phyloP scores from a whole-genome alignment of 208 protist genomes.

The Strigomonas culicis region DNA sequence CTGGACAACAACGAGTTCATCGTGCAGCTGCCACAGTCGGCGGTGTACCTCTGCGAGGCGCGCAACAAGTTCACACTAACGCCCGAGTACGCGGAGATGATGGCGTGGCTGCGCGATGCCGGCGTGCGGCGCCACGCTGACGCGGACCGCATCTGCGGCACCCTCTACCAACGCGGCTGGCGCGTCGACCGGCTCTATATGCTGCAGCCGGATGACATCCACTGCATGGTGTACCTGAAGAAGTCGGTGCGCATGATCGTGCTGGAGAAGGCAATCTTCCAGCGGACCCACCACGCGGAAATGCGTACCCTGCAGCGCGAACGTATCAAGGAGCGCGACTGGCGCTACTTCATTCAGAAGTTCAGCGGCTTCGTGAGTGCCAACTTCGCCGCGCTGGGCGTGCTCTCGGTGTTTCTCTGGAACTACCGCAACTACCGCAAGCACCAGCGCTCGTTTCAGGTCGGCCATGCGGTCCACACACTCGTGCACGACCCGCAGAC shows the following conservation, averaged over 20 bases:
- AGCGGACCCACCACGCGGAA: constrained; percentile 50
- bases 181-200: constrained; percentile 48
- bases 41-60: constrained; percentile 62
- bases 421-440: constrained; percentile 62
- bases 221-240: constrained; percentile 51
- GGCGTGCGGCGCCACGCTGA: constrained; percentile 45
- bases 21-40: constrained; percentile 45
- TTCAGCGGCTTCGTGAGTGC: constrained; percentile 71
- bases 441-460: constrained; percentile 51
- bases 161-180: constrained; percentile 64
- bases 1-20: constrained; percentile 82
- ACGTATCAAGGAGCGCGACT: constrained; percentile 54
- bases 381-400: constrained; percentile 51
- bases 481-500: constrained; percentile 19
- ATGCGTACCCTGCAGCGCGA: constrained; percentile 53
- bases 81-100: constrained; percentile 30
- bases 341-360: constrained; percentile 68
- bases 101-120: constrained; percentile 53
- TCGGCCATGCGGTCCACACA: constrained; percentile 64
- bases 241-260: constrained; percentile 43
- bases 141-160: constrained; percentile 36
- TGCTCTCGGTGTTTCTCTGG: constrained; percentile 68
- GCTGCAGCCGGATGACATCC: constrained; percentile 36
- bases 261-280: constrained; percentile 66
- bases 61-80: constrained; percentile 48